phyloP scores from a whole-genome alignment of 208 protist species.

The Acanthamoeba polyphaga region DNA sequence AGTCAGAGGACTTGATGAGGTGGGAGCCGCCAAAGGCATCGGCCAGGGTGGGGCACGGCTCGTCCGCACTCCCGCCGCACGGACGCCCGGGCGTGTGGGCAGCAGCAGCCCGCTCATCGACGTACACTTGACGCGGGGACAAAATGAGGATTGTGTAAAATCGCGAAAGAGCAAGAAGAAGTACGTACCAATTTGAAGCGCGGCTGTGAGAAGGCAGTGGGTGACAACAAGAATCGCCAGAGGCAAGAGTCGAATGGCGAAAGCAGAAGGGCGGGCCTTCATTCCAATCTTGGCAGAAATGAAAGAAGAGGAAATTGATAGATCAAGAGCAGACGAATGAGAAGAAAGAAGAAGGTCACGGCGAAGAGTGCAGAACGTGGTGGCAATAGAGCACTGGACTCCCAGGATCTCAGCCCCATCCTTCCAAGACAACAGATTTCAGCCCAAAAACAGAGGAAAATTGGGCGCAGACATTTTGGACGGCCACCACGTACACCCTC shows the following conservation, averaged over 20 bases:
- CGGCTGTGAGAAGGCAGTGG: not conserved
- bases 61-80: slow-evolving; percentile 2
- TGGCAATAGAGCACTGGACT: too few relatives aligned
- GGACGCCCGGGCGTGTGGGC: not conserved
- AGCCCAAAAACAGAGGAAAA: not conserved
- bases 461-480: not conserved
- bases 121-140: not conserved
- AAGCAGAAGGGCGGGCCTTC: not conserved
- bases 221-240: not conserved
- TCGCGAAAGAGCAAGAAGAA: not conserved
- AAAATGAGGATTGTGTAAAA: not conserved
- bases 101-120: slow-evolving; percentile 9
- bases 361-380: too few relatives aligned
- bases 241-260: not conserved
- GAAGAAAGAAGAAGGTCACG: too few relatives aligned
- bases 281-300: not conserved
- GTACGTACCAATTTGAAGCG: not conserved
- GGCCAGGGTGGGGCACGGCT: not conserved
- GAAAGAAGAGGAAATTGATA: too few relatives aligned
- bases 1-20: not conserved
- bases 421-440: not conserved
- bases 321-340: too few relatives aligned
- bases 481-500: not conserved
- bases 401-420: not conserved
- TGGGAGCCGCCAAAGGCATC: not conserved